These are phyloP conservation scores for Austropuccinia psidii DNA, from an alignment of 1,284 basidiomycete species.

Conservation along the genomic window DNA sequence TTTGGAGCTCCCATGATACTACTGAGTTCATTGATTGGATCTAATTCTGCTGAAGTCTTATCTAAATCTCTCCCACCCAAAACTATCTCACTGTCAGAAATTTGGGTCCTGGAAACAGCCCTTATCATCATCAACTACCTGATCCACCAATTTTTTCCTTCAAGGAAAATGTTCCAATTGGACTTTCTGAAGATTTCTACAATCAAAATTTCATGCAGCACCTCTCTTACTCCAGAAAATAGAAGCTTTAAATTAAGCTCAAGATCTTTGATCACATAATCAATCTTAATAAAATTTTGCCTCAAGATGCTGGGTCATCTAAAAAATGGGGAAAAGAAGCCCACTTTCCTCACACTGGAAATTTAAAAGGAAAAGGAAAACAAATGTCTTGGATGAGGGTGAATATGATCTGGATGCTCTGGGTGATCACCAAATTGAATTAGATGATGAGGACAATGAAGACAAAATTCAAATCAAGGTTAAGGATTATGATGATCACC, in stretches of 20 bases:
- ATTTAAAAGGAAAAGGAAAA: neutral
- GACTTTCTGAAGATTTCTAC: conserved; percentile 21
- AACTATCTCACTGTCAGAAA: neutral
- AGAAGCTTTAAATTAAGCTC: neutral
- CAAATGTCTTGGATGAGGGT: neutral
- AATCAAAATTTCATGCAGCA: neutral
- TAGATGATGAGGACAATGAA: neutral
- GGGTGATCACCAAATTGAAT: no score
- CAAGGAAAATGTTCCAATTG: neutral
- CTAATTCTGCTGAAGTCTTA: neutral
- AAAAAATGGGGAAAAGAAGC: neutral
- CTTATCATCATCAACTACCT: neutral
- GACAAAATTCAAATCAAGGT: neutral
- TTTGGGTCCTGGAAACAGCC: neutral
- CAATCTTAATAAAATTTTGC: neutral
- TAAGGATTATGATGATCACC: neutral
- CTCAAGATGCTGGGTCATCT: neutral
- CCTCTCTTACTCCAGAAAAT: neutral
- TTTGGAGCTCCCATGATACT: conserved; percentile 15
- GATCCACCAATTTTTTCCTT: neutral
- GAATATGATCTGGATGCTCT: neutral
- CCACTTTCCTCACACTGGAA: neutral
- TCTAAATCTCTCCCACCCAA: neutral
- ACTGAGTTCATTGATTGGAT: conserved; percentile 28
- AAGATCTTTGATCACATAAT: neutral